Conservation (phyloP, 1,284 basidiomycete genomes). For the Pseudozyma thailandica region DNA sequence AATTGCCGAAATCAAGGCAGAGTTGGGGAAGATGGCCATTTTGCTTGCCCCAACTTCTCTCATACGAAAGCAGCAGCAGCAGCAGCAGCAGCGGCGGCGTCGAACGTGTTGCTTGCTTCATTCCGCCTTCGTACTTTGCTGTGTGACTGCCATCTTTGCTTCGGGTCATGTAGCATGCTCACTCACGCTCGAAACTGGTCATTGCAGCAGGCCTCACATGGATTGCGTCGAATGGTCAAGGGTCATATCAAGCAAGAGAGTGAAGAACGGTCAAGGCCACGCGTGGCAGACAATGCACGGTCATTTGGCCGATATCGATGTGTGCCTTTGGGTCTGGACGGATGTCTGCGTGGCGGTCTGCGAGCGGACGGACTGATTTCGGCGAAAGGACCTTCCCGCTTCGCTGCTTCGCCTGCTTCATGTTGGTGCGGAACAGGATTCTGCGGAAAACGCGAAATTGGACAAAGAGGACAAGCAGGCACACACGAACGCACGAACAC, state of each 20-base stretch:
- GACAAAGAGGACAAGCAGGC: background rate
- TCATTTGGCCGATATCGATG: conserved; percentile 22
- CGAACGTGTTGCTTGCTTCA: no score
- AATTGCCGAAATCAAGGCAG: background rate
- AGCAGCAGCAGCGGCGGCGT: no score
- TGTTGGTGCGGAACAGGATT: conserved; percentile 5
- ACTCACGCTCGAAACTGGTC: no score
- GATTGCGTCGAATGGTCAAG: no score
- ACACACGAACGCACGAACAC: conserved; percentile 1
- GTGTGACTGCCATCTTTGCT: no score
- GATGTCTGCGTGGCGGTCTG: background rate
- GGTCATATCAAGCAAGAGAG: no score
- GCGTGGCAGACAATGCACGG: background rate
- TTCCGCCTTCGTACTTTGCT: no score
- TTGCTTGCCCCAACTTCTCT: conserved; percentile 5
- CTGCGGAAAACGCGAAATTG: conserved; percentile 12
- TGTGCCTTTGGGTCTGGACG: no score
- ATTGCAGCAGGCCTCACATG: no score
- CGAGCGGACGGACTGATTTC: conserved; percentile 12
- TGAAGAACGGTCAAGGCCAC: no score
- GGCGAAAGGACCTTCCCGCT: conserved; percentile 6
- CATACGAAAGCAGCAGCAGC: no score
- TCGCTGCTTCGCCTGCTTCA: background rate
- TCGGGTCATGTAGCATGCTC: no score
- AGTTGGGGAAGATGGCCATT: background rate